These are phyloP conservation scores for Diddensiella santjacobensis DNA, from an alignment of 805 yeast genomes.

Conservation along the genomic window DNA sequence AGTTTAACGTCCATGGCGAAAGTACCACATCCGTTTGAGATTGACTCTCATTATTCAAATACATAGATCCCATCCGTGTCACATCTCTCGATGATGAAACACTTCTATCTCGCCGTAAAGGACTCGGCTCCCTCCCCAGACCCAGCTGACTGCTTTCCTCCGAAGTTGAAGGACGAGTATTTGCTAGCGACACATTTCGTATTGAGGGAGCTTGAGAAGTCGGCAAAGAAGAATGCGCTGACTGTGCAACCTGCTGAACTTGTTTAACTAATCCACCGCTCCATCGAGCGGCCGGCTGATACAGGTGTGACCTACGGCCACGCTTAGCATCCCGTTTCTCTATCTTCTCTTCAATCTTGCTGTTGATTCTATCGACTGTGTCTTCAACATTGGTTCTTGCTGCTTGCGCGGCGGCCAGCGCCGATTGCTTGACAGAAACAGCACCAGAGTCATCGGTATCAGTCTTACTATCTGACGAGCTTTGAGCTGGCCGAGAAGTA, in stretches of 20 bases:
- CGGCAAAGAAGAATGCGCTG: constrained; percentile 1
- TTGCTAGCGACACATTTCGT: background rate
- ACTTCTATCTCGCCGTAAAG: background rate
- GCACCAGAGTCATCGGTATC: background rate
- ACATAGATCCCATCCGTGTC: background rate
- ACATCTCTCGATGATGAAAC: background rate
- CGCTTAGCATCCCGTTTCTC: constrained; percentile 4
- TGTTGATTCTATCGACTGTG: constrained; percentile 19
- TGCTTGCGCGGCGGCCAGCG: constrained; percentile 23
- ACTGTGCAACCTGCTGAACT: background rate
- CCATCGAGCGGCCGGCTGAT: constrained; percentile 21
- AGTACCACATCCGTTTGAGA: background rate
- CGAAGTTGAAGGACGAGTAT: background rate
- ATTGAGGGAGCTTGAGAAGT: background rate
- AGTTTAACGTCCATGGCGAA: background rate
- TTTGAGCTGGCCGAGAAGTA: constrained; percentile 4
- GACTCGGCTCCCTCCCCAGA: background rate
- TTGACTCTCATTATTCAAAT: background rate
- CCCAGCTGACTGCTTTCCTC: background rate
- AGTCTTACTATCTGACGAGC: background rate
- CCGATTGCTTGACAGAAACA: constrained; percentile 10
- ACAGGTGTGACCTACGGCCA: constrained; percentile 1
- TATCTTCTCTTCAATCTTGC: constrained; percentile 6
- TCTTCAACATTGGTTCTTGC: constrained; percentile 19
- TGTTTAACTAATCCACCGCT: constrained; percentile 3